Evolutionary conservation across 352 stramenopile species (phyloP), one percentile per base, ranked within the genome.

Genomic region (Pythium scleroteichum): DNA sequence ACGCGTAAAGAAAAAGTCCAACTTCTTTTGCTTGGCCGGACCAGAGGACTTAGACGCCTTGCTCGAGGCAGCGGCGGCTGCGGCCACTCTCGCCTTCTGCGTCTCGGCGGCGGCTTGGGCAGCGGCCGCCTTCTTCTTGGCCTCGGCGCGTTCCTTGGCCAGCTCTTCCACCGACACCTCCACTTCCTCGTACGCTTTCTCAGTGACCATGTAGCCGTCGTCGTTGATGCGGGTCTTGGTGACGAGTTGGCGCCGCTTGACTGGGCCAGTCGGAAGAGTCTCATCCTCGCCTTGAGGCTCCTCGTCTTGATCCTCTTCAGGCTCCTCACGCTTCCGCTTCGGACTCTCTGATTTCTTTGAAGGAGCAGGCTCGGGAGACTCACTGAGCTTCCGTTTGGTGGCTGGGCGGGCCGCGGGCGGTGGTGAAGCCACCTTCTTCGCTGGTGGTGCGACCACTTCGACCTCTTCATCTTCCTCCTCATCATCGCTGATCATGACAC

Each of bases 131-230:
- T 85, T 82, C 58, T 85, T 80, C 50, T 82, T 78, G 1, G 62
- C 64, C 40, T 73, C 64, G 27, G 76, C 63, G 14, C 70, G 62
- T 47, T 90, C 81, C 38, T 79, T 68, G 40, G 73, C 69, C 35
- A 88, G 66, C 47, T 88, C 77, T 45, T 87, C 77, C 2, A 64
- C 45, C 39, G 77, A 87, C 26, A 90, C 59, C 49, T 91, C 75
- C 35, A 90, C 74, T 39, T 92, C 82, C 27, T 94, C 77, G 40
- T 79, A 86, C 38, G 68, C 71, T 46, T 87, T 87, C 66, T 94
- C 85, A 26, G 82, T 94, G 26, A 91, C 80, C 85, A 94, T 94
- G 73, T 94, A 94, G 23, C 85, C 85, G 48, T 89, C 63, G 24
- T 91, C 79, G 46, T 87, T 91, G 61, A 94, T 89, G 50, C 75